Percentiles rank a stretch among this genome's conserved stretches.
Evolutionary conservation across 1,139 yeast species (phyloP).

Genomic region (Debaryomyces sp.): DNA sequence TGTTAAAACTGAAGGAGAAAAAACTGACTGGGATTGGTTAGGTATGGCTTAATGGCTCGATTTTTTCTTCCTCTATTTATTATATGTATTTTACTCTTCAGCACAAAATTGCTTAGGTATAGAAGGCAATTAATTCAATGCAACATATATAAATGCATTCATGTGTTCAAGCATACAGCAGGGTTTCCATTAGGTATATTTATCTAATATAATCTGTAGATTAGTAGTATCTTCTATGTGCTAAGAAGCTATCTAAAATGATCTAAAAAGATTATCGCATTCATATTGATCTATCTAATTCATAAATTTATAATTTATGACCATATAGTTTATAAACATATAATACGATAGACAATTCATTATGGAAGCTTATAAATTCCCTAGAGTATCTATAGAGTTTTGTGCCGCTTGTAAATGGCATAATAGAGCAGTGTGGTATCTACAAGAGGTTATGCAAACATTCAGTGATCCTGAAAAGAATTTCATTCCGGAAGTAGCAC

Average conservation of each 20-base stretch:
- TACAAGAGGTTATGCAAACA: slow-evolving; percentile 48
- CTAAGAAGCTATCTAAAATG: not conserved
- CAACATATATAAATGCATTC: not conserved
- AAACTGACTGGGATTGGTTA: slow-evolving; percentile 41
- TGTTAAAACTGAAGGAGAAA: slow-evolving; percentile 12
- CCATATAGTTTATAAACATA: no score
- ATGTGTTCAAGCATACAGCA: not conserved
- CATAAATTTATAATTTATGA: not conserved
- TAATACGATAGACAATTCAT: not conserved
- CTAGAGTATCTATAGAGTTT: slow-evolving; percentile 41
- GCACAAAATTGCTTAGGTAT: not conserved
- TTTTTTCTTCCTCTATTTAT: not conserved
- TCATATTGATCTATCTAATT: not conserved
- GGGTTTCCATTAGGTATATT: not conserved
- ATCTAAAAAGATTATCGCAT: not conserved
- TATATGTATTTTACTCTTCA: not conserved
- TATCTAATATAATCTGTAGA: not conserved
- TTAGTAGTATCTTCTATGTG: not conserved
- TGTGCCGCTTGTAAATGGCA: slow-evolving; percentile 54
- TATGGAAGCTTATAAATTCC: slow-evolving; percentile 18
- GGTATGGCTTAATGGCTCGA: slow-evolving; percentile 33
- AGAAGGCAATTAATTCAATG: not conserved
- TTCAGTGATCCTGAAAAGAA: slow-evolving; percentile 32
- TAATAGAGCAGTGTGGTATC: slow-evolving; percentile 50
- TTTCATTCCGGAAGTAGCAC: slow-evolving; percentile 36